Percentiles rank a stretch among this genome's conserved stretches.
Conservation (phyloP, 2,329 filamentous ascomycete species). For the Ceratocystis huliohia region DNA sequence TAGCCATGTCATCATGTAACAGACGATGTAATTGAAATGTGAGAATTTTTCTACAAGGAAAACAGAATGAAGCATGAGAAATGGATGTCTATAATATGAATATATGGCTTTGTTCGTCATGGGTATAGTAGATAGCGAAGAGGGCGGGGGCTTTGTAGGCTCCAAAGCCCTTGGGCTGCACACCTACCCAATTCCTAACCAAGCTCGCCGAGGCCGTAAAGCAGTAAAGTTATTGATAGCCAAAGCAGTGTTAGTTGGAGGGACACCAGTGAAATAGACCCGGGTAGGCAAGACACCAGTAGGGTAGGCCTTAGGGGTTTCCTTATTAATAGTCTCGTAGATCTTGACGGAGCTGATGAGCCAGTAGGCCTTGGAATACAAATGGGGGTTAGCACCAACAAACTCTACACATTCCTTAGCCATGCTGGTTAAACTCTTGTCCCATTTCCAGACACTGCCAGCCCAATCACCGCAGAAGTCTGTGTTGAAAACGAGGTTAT, state of each 20-base stretch:
- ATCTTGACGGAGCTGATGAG: slow-evolving; percentile 58
- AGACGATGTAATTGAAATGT: too few species aligned
- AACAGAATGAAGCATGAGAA: too few species aligned
- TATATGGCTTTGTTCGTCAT: too few species aligned
- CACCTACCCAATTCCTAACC: background rate
- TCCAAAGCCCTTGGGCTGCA: background rate
- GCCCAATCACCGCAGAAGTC: slow-evolving; percentile 87
- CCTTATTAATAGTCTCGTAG: slow-evolving; percentile 26
- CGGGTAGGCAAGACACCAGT: too few species aligned
- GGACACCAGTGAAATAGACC: too few species aligned
- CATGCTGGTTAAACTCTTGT: slow-evolving; percentile 45
- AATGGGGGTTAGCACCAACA: slow-evolving; percentile 56
- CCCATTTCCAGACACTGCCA: slow-evolving; percentile 49
- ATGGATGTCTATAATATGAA: too few species aligned
- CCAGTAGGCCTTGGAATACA: slow-evolving; percentile 66
- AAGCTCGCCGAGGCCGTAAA: background rate
- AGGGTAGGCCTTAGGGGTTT: too few species aligned
- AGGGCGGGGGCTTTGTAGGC: background rate
- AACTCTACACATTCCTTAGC: slow-evolving; percentile 57
- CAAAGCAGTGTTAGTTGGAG: background rate
- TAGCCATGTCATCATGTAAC: too few species aligned
- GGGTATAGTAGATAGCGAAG: too few species aligned
- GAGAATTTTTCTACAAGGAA: too few species aligned
- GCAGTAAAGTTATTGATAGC: slow-evolving; percentile 6
- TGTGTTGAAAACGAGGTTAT: slow-evolving; percentile 70